These are phyloP conservation scores for Aspergillus luchuensis DNA, from an alignment of 2,329 filamentous ascomycete species.

Conservation along the genomic window DNA sequence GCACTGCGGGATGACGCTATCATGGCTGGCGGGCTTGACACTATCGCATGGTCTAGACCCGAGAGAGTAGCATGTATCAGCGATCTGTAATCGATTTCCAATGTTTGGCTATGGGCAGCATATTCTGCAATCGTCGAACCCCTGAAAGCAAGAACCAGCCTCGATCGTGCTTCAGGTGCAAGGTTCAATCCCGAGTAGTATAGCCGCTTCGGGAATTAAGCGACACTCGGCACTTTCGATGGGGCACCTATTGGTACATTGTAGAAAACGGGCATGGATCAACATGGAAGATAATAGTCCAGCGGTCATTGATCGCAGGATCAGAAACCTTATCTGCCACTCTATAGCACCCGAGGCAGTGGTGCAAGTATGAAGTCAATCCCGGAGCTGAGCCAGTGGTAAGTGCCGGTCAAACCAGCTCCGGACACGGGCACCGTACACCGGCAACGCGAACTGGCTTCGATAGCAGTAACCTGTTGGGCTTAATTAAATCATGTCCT, in stretches of 20 bases:
- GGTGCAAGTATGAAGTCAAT: slow-evolving; percentile 21
- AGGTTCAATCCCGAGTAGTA: not conserved
- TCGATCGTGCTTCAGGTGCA: not conserved
- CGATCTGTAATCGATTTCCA: not conserved
- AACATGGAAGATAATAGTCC: not conserved
- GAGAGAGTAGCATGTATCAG: not conserved
- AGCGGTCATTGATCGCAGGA: not conserved
- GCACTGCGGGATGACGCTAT: slow-evolving; percentile 13
- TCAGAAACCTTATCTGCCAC: not conserved
- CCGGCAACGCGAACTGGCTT: not conserved
- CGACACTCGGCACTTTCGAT: not conserved
- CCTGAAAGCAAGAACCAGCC: not conserved
- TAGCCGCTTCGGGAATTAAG: not conserved
- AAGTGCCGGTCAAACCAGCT: not conserved
- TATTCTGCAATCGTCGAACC: not conserved
- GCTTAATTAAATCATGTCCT: not conserved
- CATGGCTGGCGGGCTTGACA: not conserved
- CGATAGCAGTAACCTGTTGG: not conserved
- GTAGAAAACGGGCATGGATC: not conserved
- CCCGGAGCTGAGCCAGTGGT: not conserved
- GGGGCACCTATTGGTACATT: not conserved
- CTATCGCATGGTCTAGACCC: slow-evolving; percentile 7
- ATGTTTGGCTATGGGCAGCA: not conserved
- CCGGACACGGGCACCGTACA: not conserved
- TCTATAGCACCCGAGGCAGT: slow-evolving; percentile 1